Percentiles rank a stretch among this genome's conserved stretches.
Conservation (phyloP, 2,329 filamentous ascomycete species). For the Hortaea sp. region DNA sequence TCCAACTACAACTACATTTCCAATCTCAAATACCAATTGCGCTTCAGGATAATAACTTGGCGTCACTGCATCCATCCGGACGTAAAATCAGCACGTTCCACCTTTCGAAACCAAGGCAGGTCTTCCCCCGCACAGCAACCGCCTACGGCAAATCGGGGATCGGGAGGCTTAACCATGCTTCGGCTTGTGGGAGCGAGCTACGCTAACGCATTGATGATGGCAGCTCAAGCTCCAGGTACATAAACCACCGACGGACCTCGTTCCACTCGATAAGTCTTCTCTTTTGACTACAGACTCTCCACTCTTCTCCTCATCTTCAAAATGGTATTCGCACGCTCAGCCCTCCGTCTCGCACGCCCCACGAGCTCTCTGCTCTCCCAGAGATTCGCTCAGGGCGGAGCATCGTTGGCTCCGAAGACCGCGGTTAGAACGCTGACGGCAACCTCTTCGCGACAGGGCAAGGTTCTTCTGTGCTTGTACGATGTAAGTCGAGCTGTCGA, state of each 20-base stretch:
- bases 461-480: conserved; percentile 89
- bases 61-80: not conserved
- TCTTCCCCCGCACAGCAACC: not conserved
- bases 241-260: not conserved
- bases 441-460: conserved; percentile 68
- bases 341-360: conserved; percentile 48
- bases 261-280: not conserved
- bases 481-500: conserved; percentile 50
- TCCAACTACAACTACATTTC: not conserved
- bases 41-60: too few relatives aligned
- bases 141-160: not conserved
- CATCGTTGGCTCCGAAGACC: conserved; percentile 28
- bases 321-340: conserved; percentile 53
- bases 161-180: not conserved
- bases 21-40: not conserved
- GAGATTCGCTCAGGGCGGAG: conserved; percentile 28
- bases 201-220: conserved; percentile 6
- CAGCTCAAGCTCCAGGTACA: conserved; percentile 4
- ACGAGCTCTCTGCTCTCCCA: conserved; percentile 40
- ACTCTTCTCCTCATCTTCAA: conserved; percentile 23
- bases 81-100: not conserved
- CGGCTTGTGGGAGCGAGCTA: conserved; percentile 1
- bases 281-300: not conserved
- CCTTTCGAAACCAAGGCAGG: not conserved
- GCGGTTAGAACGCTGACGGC: conserved; percentile 54